Evolutionary conservation across 306 rosid species (phyloP).

Genomic region (Prinsepia uniflora): DNA sequence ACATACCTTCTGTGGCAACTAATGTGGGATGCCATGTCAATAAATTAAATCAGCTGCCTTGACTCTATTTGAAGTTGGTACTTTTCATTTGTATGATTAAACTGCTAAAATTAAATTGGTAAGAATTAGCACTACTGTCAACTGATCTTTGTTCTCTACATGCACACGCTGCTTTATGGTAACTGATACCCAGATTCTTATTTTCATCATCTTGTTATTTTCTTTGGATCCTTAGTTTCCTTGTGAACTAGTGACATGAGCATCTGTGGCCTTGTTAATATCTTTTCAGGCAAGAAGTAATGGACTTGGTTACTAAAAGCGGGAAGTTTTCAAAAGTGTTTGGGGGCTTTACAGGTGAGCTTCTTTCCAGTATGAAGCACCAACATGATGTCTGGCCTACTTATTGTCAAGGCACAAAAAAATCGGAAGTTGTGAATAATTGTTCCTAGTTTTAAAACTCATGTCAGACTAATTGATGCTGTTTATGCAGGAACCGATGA

Average conservation of each 20-base stretch:
- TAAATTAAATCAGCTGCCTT: too few species aligned
- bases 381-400: neutral
- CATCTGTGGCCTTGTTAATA: conserved; percentile 11
- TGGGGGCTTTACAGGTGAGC: conserved; percentile 70
- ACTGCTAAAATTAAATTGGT: neutral
- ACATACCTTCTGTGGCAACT: too few species aligned
- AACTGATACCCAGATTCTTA: neutral
- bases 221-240: neutral
- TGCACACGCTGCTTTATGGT: neutral
- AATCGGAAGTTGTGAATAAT: neutral
- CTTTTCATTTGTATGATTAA: neutral
- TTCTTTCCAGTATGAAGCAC: neutral
- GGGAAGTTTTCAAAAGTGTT: conserved; percentile 72
- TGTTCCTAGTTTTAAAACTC: neutral
- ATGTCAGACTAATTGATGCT: neutral
- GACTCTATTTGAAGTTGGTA: neutral
- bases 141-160: neutral
- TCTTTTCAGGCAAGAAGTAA: conserved; percentile 83
- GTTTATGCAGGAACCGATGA: conserved; percentile 56
- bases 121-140: neutral
- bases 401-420: neutral
- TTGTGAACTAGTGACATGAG: neutral
- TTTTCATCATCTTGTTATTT: neutral
- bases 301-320: conserved; percentile 76
- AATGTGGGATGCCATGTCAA: too few species aligned